Evolutionary conservation across 1,284 basidiomycete species (phyloP), one percentile per base, ranked within the genome.

Genomic region (Chalciporus piperatoides): DNA sequence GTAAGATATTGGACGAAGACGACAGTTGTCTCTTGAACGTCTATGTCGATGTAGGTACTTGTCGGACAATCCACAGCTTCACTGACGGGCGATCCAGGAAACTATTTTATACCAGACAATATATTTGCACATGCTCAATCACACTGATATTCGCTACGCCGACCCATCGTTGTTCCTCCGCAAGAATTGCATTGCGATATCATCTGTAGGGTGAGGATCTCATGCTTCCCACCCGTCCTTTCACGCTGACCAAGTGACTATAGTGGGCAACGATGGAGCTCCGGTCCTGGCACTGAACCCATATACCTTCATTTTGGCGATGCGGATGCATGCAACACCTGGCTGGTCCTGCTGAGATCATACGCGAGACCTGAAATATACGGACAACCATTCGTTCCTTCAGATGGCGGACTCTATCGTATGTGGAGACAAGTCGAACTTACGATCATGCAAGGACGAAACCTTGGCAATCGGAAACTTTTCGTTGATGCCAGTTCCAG

Each of bases 371-470:
- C 88, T 0, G 88, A 91, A 63, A 79, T 87, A 44, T 88, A 89
- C 59, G 87, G 87, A 10, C 75, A 76, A 49, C 71, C 74, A 61
- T 70, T 75, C 52, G 74, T 74, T 41, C 72, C 78, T n/a, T 58
- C 68, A 37, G 84, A 86, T 54, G 86, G 84, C 36, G 87, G 87
- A 5, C 77, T 84, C 15, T 91, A 90, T 63, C 81, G 88, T 46
- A 86, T 91, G 79, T 91, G 88, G 87, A 76, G 89, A 46, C 85
- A 89, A 62, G 77, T 90, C 28, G 81, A 88, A 55, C 71, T 90
- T 12, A 77, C 76, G 23, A 73, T 89, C 44, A 72, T 83, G 30
- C 82, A 86, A 68, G 87, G 79, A 23, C 81, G 86, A 41, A 82
- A 82, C 59, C 71, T 90, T 36, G 85, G 82, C 39, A 73, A 68